Percentiles rank a stretch among this genome's conserved stretches.
phyloP scores from a whole-genome alignment of 495 filamentous ascomycete genomes.

The Acidiella bohemica region DNA sequence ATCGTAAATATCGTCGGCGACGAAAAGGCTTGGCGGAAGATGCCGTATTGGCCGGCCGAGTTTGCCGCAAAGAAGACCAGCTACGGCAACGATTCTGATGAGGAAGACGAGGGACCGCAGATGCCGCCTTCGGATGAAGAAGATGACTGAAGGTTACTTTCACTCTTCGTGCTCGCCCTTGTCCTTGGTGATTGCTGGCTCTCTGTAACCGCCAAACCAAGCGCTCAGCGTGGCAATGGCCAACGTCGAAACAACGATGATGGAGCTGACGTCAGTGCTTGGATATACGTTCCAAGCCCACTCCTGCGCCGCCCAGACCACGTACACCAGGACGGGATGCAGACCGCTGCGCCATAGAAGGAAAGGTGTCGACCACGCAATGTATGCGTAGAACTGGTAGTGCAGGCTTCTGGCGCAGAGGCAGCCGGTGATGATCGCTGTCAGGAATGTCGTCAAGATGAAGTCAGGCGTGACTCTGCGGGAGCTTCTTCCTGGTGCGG shows the following conservation, averaged over 20 bases:
- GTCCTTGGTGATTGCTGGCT: neutral
- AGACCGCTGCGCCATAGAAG: conserved; percentile 71
- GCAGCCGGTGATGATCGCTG: conserved; percentile 70
- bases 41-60: conserved; percentile 78
- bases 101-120: conserved; percentile 68
- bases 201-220: conserved; percentile 51
- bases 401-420: conserved; percentile 84
- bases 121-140: conserved; percentile 67
- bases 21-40: conserved; percentile 84
- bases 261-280: conserved; percentile 70
- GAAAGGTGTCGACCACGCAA: conserved; percentile 84
- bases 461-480: conserved; percentile 55
- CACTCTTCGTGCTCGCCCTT: conserved; percentile 4
- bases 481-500: conserved; percentile 28
- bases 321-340: conserved; percentile 58
- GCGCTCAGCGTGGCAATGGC: conserved; percentile 48
- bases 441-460: conserved; percentile 64
- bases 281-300: conserved; percentile 96
- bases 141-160: conserved; percentile 28
- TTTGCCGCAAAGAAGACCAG: conserved; percentile 48
- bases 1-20: conserved; percentile 87
- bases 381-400: conserved; percentile 94
- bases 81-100: conserved; percentile 41
- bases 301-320: conserved; percentile 72
- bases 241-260: conserved; percentile 58